Conservation (phyloP, 176 grass and related monocot genomes). For the Ensete glaucum region DNA sequence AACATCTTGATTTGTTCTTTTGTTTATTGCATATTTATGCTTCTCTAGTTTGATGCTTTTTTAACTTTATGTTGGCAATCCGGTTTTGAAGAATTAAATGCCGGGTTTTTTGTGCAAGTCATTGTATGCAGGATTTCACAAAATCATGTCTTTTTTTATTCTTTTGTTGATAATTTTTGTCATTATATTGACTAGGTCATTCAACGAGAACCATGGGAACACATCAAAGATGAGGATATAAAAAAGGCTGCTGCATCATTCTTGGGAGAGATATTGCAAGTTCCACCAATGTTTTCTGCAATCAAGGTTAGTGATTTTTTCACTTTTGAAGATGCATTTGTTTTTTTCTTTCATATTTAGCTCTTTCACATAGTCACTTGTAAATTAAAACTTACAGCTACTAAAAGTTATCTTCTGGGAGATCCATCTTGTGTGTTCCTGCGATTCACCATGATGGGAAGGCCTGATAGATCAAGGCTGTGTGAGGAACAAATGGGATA, state of each 20-base stretch:
- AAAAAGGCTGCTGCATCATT: constrained; percentile 68
- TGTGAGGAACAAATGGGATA: background rate
- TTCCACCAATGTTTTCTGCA: constrained; percentile 98
- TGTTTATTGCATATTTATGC: background rate
- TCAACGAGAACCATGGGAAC: constrained; percentile 94
- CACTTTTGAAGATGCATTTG: background rate
- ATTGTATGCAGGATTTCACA: background rate
- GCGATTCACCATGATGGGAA: background rate
- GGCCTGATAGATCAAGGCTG: background rate
- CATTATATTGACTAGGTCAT: constrained; percentile 38
- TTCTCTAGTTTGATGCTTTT: background rate
- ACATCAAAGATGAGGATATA: constrained; percentile 84
- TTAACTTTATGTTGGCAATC: background rate
- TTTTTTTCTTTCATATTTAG: background rate
- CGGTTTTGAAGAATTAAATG: background rate
- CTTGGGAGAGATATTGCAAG: constrained; percentile 95
- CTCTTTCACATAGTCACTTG: background rate
- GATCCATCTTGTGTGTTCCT: background rate
- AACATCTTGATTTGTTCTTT: background rate
- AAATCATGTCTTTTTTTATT: background rate
- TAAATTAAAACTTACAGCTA: background rate
- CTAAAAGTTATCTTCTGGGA: background rate
- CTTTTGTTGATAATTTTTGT: background rate
- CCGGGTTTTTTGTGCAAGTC: background rate
- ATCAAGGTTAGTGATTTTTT: constrained; percentile 62